Percentiles rank a stretch among this genome's conserved stretches.
These are phyloP conservation scores for Discostella stelligeroides DNA, from an alignment of 108 stramenopile genomes.

Conservation along the genomic window DNA sequence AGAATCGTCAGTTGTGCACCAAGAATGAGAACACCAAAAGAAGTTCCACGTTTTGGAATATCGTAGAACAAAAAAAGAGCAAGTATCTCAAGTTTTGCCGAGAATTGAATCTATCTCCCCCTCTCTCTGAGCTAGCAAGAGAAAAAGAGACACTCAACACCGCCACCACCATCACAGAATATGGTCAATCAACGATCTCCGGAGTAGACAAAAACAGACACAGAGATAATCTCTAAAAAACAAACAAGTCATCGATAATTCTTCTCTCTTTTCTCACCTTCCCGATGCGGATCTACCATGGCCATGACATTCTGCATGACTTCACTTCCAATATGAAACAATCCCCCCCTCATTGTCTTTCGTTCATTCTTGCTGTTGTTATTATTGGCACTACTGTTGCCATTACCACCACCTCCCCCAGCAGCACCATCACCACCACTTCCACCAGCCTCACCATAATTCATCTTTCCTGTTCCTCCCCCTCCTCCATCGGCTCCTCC, in stretches of 20 bases:
- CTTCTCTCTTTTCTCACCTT: conserved; percentile 24
- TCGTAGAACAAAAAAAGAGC: no score
- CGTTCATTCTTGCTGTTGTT: conserved; percentile 3
- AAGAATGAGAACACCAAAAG: not conserved
- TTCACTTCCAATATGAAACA: conserved; percentile 43
- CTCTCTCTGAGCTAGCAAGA: no score
- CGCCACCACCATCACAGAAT: not conserved
- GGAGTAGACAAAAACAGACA: not conserved
- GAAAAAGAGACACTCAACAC: no score
- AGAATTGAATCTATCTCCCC: no score
- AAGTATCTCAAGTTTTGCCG: no score
- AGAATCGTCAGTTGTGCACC: not conserved
- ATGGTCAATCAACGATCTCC: not conserved
- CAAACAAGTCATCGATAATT: not conserved
- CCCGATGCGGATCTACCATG: conserved; percentile 30
- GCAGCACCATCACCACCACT: no score
- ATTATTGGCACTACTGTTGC: not conserved
- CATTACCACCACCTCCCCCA: no score
- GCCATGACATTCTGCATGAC: conserved; percentile 35
- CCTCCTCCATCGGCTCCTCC: conserved; percentile 3
- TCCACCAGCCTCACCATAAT: no score
- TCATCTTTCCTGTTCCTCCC: not conserved
- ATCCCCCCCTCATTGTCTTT: conserved; percentile 27
- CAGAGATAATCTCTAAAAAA: not conserved
- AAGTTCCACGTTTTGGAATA: no score